A percentile compares a stretch with the other conserved stretches of the same genome.
phyloP scores from a whole-genome alignment of 2,329 filamentous ascomycete genomes.

The Hypoxylon rubiginosum region DNA sequence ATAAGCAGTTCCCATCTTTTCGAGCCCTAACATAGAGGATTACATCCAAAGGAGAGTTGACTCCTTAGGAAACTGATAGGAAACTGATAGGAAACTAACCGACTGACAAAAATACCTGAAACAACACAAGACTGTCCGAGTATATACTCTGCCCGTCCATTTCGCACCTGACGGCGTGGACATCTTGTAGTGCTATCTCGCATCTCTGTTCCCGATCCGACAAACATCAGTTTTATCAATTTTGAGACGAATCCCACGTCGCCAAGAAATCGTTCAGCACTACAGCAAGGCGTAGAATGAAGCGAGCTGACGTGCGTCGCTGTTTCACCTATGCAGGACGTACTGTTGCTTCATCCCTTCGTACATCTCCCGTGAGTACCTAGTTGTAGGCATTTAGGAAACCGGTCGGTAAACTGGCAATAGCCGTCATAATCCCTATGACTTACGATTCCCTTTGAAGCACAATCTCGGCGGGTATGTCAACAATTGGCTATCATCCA shows the following conservation, averaged over 20 bases:
- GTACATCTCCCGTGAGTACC: too few relatives aligned
- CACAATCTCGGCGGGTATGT: too few relatives aligned
- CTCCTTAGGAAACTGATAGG: slow-evolving; percentile 20
- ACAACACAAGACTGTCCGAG: slow-evolving; percentile 18
- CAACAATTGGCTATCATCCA: too few relatives aligned
- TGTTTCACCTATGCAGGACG: slow-evolving; percentile 10
- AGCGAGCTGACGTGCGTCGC: slow-evolving; percentile 15
- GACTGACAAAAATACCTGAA: slow-evolving; percentile 35
- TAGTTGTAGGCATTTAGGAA: background rate
- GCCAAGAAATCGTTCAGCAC: slow-evolving; percentile 11
- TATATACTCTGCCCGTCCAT: slow-evolving; percentile 13
- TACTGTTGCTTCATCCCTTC: too few relatives aligned
- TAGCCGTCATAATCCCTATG: background rate
- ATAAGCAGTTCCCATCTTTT: background rate
- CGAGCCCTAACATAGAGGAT: background rate
- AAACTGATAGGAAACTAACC: too few relatives aligned
- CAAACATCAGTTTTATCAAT: background rate
- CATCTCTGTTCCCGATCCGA: background rate
- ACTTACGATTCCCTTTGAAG: too few relatives aligned
- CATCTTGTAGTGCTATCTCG: slow-evolving; percentile 7
- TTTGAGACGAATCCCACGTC: slow-evolving; percentile 33
- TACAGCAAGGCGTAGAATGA: slow-evolving; percentile 6
- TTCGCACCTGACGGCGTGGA: background rate
- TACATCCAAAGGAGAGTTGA: slow-evolving; percentile 17
- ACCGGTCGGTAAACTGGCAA: background rate